phyloP scores from a whole-genome alignment of 306 rosid species.

The Neltuma alba region DNA sequence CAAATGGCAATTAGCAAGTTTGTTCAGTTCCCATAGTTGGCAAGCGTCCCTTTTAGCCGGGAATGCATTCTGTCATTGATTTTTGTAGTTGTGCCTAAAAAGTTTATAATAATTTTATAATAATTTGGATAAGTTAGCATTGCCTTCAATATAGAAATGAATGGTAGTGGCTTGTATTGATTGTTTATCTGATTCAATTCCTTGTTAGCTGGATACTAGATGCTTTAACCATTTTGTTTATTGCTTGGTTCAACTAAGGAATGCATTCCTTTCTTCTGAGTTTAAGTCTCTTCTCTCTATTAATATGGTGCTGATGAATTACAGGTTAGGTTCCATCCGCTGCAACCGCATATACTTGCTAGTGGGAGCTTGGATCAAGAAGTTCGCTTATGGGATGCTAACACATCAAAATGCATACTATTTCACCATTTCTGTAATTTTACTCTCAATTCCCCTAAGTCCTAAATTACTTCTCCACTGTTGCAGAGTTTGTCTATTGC shows the following conservation, averaged over 20 bases:
- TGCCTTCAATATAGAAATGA: not conserved
- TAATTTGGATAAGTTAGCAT: not conserved
- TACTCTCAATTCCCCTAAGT: slow-evolving; percentile 11
- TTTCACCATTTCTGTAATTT: slow-evolving; percentile 86
- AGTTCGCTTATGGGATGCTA: slow-evolving; percentile 96
- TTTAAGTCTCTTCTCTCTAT: slow-evolving; percentile 9
- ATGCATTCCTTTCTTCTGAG: not conserved
- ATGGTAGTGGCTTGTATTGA: not conserved
- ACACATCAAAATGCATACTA: slow-evolving; percentile 82
- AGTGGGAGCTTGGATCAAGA: slow-evolving; percentile 99
- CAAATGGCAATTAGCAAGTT: no score
- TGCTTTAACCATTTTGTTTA: not conserved
- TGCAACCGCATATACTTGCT: slow-evolving; percentile 85
- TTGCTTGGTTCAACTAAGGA: slow-evolving; percentile 14
- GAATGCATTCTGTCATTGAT: not conserved
- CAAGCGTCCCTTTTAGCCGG: not conserved
- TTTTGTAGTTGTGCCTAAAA: not conserved
- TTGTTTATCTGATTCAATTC: not conserved
- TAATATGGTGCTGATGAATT: slow-evolving; percentile 36
- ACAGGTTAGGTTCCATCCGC: slow-evolving; percentile 99
- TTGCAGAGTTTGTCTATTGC: slow-evolving; percentile 20
- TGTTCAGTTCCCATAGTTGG: not conserved
- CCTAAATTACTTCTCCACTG: slow-evolving; percentile 32
- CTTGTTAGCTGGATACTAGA: not conserved
- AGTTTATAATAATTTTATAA: not conserved